Percentiles rank a stretch among this genome's conserved stretches.
Conservation (phyloP, 768 basidiomycete genomes). For the Lactarius psammicola region DNA sequence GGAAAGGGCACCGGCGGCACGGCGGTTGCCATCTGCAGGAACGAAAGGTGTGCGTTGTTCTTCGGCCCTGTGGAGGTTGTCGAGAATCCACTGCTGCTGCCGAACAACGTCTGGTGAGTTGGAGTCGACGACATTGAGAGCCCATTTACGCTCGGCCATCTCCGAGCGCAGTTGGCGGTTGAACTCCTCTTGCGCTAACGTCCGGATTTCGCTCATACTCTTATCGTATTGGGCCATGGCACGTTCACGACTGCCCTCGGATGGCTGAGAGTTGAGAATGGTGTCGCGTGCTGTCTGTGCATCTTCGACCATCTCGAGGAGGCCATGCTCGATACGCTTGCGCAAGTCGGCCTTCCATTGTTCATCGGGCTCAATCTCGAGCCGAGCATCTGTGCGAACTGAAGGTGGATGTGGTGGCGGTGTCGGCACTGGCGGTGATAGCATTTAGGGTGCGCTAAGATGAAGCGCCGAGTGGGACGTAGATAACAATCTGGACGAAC, state of each 20-base stretch:
- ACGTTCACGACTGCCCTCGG: slow-evolving; percentile 15
- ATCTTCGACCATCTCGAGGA: slow-evolving; percentile 24
- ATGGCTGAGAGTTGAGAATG: slow-evolving; percentile 7
- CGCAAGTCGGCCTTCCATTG: slow-evolving; percentile 26
- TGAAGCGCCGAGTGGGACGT: slow-evolving; percentile 19
- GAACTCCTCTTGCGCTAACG: slow-evolving; percentile 26
- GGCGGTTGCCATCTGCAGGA: slow-evolving; percentile 1
- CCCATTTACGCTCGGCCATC: slow-evolving; percentile 28
- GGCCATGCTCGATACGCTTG: slow-evolving; percentile 24
- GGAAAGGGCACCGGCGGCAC: background rate
- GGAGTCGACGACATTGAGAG: slow-evolving; percentile 16
- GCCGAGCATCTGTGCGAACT: slow-evolving; percentile 15
- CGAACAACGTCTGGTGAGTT: slow-evolving; percentile 28
- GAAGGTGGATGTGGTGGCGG: slow-evolving; percentile 25
- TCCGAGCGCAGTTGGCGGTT: slow-evolving; percentile 20
- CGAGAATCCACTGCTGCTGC: slow-evolving; percentile 29
- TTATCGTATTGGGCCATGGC: slow-evolving; percentile 18
- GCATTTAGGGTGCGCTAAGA: slow-evolving; percentile 26
- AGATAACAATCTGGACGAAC: slow-evolving; percentile 18
- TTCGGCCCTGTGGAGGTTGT: slow-evolving; percentile 23
- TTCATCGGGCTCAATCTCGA: slow-evolving; percentile 25
- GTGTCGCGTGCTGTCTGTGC: slow-evolving; percentile 20
- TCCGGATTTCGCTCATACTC: slow-evolving; percentile 25
- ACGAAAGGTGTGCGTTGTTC: background rate
- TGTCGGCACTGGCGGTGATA: slow-evolving; percentile 17